These are phyloP conservation scores for Curvularia spicifera DNA, from an alignment of 2,329 filamentous ascomycete genomes.

Conservation along the genomic window DNA sequence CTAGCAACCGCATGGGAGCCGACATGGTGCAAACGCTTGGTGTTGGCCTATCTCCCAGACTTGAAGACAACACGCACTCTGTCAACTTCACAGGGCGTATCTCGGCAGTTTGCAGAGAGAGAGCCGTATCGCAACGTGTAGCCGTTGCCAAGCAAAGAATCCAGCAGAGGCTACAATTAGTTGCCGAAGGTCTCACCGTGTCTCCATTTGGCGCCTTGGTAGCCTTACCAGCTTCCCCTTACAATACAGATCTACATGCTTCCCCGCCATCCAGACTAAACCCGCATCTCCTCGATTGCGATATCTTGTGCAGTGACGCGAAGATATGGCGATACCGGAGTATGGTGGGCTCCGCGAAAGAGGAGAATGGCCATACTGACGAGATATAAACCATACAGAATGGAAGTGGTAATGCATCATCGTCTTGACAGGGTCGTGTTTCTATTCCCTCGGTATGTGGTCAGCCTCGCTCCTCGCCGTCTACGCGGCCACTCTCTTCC, in stretches of 20 bases:
- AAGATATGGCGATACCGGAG: conserved; percentile 21
- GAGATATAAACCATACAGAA: neutral
- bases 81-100: neutral
- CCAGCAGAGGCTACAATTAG: conserved; percentile 7
- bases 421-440: neutral
- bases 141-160: conserved; percentile 20
- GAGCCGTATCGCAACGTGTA: conserved; percentile 6
- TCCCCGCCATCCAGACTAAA: conserved; percentile 10
- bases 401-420: neutral
- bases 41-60: neutral
- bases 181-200: conserved; percentile 6
- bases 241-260: conserved; percentile 18
- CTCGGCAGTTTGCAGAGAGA: conserved; percentile 11
- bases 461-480: conserved; percentile 11
- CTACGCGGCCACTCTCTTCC: conserved; percentile 14
- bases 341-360: conserved; percentile 3
- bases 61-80: neutral
- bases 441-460: conserved; percentile 20
- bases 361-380: conserved; percentile 14
- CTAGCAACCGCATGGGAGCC: neutral
- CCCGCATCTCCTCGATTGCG: conserved; percentile 17
- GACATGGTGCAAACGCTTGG: neutral
- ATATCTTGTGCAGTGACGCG: conserved; percentile 9
- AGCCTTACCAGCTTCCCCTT: conserved; percentile 29
- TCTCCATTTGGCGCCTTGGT: conserved; percentile 23